A percentile compares a stretch with the other conserved stretches of the same genome.
Conservation (phyloP, 78 protist genomes). For the Planoprotostelium fungivorum region DNA sequence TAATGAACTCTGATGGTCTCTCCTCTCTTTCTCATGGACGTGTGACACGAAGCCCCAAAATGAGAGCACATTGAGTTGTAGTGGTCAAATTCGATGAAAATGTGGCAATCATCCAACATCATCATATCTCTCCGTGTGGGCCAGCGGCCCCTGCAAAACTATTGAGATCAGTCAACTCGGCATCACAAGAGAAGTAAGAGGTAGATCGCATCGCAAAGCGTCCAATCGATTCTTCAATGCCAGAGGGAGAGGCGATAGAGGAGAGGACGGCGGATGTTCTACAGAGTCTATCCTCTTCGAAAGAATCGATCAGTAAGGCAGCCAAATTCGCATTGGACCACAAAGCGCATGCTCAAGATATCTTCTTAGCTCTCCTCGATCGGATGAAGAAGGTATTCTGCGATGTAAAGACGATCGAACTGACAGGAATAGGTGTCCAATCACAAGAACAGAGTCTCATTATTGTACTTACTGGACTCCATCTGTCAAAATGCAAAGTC, state of each 20-base stretch:
- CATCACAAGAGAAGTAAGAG: no score
- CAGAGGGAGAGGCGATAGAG: neutral
- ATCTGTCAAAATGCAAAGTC: neutral
- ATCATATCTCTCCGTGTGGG: no score
- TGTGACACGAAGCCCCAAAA: no score
- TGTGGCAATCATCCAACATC: no score
- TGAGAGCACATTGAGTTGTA: no score
- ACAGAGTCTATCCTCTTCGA: neutral
- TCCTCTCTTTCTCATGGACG: no score
- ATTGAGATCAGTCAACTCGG: no score
- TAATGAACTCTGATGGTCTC: no score
- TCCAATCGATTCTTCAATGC: no score
- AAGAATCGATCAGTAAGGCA: neutral
- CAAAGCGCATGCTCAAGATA: neutral
- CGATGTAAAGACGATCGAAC: neutral
- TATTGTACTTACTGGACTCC: neutral
- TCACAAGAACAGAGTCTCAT: neutral
- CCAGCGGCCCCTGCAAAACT: no score
- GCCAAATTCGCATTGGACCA: neutral
- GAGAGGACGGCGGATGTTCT: neutral
- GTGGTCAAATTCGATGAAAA: no score
- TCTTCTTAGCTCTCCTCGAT: neutral
- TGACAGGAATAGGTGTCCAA: neutral
- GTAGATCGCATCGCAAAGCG: no score
- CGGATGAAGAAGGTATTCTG: neutral